A percentile compares a stretch with the other conserved stretches of the same genome.
phyloP scores from a whole-genome alignment of 2,329 filamentous ascomycete genomes.

The Epichloe scottii region DNA sequence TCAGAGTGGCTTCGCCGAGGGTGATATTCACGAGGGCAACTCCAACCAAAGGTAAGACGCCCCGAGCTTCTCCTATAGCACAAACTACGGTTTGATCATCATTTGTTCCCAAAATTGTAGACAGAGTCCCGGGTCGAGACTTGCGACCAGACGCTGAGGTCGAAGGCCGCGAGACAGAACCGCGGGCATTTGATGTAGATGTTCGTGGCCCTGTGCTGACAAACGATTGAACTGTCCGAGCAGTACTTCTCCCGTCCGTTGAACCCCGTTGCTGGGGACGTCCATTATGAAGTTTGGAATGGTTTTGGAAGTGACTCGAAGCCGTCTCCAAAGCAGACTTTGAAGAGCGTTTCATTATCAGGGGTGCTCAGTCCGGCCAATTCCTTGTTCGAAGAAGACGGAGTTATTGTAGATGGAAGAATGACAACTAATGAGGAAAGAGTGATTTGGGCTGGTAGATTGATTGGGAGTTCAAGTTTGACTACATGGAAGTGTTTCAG shows the following conservation, averaged over 20 bases:
- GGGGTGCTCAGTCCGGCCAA: background rate
- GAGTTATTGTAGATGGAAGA: no score
- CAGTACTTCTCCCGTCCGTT: background rate
- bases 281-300: background rate
- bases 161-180: constrained; percentile 9
- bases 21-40: constrained; percentile 79
- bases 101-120: constrained; percentile 29
- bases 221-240: constrained; percentile 9
- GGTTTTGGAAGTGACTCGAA: background rate
- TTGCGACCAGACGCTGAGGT: constrained; percentile 33
- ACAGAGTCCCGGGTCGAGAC: constrained; percentile 26
- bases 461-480: no score
- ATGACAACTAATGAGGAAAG: no score
- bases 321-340: background rate
- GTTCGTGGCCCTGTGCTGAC: constrained; percentile 9
- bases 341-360: background rate
- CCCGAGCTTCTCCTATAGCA: constrained; percentile 77
- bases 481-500: no score
- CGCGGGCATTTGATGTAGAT: background rate
- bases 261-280: background rate
- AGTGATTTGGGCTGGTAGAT: no score
- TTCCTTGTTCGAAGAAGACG: no score
- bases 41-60: constrained; percentile 71
- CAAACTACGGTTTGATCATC: constrained; percentile 67
- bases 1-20: constrained; percentile 72